Evolutionary conservation across 164 flowering plant species (phyloP), one percentile per base, ranked within the genome.

Genomic region (Vitis rotundifolia): DNA sequence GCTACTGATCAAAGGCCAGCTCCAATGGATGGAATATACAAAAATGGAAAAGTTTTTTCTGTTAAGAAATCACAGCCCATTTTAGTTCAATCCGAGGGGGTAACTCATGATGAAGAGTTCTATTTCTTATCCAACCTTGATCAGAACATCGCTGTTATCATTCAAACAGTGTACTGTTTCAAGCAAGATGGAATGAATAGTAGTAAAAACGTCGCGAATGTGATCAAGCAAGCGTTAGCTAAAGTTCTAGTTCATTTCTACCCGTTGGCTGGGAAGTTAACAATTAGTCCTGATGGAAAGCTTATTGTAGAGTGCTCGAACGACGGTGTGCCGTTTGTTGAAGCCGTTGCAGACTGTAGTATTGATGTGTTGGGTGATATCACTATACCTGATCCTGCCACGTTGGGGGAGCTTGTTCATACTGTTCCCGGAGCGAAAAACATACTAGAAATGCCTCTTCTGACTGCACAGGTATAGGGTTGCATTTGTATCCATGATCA

Each of bases 71-170:
- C 44, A 37, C 44, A 37, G 44, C 44, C 44, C 44, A 37, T 37
- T 37, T 37, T 37, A 37, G 44, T 37, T 37, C 44, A 37, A 37
- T 37, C 44, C 44, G 44, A 37, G 44, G 44, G 44, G 44, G 44
- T 5, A 37, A 37, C 64, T 10, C 10, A 55, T 13, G 58, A 66
- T 0, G 71, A 66, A 28, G 14, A 29, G 1, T 71, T 37, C 44
- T 37, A 72, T 14, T 68, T 68, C 56, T 37, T 72, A 13, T 72
- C 76, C 19, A 77, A 72, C 56, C 71, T 77, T 8, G 79, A 77
- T 22, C 73, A 68, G 44, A 31, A 60, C 59, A 9, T 64, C 13
- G 59, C 70, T 7, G 14, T 16, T 13, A 72, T 65, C 6, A 50
- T 72, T 9, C 14, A 48, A 26, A 72, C 76, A 0, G 49, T 77